These are phyloP conservation scores for Fistulifera pelliculosa DNA, from an alignment of 108 stramenopile species.

Conservation along the genomic window DNA sequence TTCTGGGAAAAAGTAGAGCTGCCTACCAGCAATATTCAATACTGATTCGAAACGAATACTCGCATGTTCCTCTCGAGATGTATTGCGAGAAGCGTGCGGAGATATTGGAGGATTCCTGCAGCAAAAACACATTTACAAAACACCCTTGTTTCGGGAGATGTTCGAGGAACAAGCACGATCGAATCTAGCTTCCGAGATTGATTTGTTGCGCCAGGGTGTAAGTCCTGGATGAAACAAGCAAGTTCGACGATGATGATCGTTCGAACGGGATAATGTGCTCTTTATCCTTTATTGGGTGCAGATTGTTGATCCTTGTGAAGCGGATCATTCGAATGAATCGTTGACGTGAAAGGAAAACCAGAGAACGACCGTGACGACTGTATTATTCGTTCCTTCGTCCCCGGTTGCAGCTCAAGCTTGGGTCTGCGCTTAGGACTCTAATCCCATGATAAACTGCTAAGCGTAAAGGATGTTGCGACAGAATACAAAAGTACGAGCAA, in stretches of 20 bases:
- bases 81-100: conserved; percentile 70
- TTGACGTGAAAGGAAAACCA: too few relatives aligned
- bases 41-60: conserved; percentile 69
- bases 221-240: conserved; percentile 19
- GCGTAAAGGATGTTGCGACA: too few relatives aligned
- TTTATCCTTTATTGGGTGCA: too few relatives aligned
- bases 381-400: too few relatives aligned
- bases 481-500: too few relatives aligned
- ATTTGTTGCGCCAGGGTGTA: conserved; percentile 31
- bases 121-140: conserved; percentile 28
- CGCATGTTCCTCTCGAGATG: conserved; percentile 36
- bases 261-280: too few relatives aligned
- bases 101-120: conserved; percentile 48
- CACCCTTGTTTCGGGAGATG: conserved; percentile 27
- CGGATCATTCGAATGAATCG: too few relatives aligned
- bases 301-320: too few relatives aligned
- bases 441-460: too few relatives aligned
- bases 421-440: too few relatives aligned
- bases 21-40: conserved; percentile 56
- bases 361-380: too few relatives aligned
- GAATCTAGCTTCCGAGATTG: conserved; percentile 58
- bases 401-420: too few relatives aligned
- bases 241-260: neutral
- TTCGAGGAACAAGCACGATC: conserved; percentile 44
- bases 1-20: conserved; percentile 42